phyloP scores from a whole-genome alignment of 345 rosid species.

The Salix udensis region DNA sequence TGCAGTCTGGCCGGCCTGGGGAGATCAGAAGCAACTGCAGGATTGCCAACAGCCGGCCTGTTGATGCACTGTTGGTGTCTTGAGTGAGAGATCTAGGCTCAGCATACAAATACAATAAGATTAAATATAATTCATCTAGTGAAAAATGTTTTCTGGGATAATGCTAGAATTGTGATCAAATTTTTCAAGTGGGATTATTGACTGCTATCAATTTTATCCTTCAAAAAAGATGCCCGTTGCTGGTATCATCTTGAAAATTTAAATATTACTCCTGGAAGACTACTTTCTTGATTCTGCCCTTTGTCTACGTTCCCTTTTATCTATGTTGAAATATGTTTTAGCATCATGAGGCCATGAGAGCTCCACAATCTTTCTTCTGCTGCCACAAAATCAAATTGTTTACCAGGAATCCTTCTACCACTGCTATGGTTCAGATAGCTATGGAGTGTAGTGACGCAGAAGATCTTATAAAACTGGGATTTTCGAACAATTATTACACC shows the following conservation, averaged over 20 bases:
- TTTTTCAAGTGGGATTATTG: background rate
- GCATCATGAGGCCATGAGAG: too few relatives aligned
- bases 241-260: conserved; percentile 5
- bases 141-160: background rate
- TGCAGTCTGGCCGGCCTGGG: conserved; percentile 65
- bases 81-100: background rate
- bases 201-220: background rate
- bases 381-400: background rate
- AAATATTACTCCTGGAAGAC: background rate
- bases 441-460: too few relatives aligned
- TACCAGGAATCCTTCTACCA: background rate
- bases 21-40: conserved; percentile 72
- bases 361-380: too few relatives aligned
- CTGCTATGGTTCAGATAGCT: too few relatives aligned
- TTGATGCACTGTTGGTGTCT: conserved; percentile 26
- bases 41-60: conserved; percentile 43
- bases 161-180: background rate
- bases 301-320: background rate
- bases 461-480: too few relatives aligned
- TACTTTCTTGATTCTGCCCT: background rate
- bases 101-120: background rate
- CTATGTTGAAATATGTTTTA: too few relatives aligned
- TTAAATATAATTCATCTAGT: background rate
- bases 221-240: background rate
- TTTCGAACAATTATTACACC: too few relatives aligned